Evolutionary conservation across 768 basidiomycete genomes (phyloP).

Genomic region (Podaxis sp.): DNA sequence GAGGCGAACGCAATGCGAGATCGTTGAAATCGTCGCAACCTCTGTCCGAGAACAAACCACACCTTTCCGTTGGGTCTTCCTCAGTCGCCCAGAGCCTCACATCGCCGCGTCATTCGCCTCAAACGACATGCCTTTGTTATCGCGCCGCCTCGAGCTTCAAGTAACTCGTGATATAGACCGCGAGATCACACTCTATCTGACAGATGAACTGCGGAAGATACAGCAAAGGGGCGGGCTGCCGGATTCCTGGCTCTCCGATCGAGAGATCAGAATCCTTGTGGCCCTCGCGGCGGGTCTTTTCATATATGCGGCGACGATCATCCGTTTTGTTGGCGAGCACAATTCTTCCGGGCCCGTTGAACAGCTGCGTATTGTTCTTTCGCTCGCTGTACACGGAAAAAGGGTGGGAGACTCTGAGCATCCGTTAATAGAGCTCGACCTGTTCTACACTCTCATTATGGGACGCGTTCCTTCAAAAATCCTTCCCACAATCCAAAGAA

Average conservation of each 20-base stretch:
- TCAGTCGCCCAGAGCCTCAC: conserved; percentile 1
- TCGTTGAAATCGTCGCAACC: background rate
- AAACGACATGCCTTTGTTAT: background rate
- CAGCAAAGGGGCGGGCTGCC: background rate
- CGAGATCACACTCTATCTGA: conserved; percentile 15
- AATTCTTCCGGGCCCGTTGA: conserved; percentile 2
- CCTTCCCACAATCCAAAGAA: background rate
- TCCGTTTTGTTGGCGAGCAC: conserved; percentile 14
- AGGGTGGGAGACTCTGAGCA: background rate
- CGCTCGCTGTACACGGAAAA: background rate
- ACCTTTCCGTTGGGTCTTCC: background rate
- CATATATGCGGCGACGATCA: conserved; percentile 10
- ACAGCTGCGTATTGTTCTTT: background rate
- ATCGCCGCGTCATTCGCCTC: conserved; percentile 4
- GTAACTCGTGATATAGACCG: conserved; percentile 9
- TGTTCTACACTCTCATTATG: background rate
- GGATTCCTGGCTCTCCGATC: conserved; percentile 13
- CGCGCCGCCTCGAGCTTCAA: conserved; percentile 4
- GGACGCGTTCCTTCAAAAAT: background rate
- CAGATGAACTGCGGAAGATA: conserved; percentile 6
- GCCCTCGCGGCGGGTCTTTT: conserved; percentile 4
- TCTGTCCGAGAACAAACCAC: background rate
- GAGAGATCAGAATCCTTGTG: background rate
- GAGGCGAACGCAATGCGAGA: background rate
- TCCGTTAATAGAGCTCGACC: background rate